Percentiles rank a stretch among this genome's conserved stretches.
phyloP scores from a whole-genome alignment of 2,329 filamentous ascomycete genomes.

The Ophiostoma sp. region DNA sequence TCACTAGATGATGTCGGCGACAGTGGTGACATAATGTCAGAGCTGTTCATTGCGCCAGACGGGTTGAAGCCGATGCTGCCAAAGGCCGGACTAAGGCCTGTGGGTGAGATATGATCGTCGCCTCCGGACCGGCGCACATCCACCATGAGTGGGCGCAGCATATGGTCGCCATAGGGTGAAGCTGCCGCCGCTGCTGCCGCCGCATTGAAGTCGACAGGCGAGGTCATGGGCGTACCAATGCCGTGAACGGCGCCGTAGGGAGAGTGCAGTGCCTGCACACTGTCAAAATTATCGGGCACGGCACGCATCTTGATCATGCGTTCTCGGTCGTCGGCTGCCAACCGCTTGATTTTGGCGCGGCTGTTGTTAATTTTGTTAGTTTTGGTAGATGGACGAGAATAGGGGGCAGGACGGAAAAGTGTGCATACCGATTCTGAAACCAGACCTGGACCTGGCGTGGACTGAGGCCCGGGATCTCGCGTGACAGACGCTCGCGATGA shows the following conservation, averaged over 20 bases:
- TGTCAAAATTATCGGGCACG: slow-evolving; percentile 65
- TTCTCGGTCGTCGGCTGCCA: slow-evolving; percentile 64
- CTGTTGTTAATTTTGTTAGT: slow-evolving; percentile 29
- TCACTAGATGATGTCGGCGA: slow-evolving; percentile 44
- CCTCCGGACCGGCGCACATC: not conserved
- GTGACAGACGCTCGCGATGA: slow-evolving; percentile 77
- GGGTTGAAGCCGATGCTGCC: slow-evolving; percentile 61
- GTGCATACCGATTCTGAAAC: slow-evolving; percentile 86
- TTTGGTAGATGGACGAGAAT: not conserved
- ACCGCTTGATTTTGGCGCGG: slow-evolving; percentile 65
- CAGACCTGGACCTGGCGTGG: slow-evolving; percentile 93
- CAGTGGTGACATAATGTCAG: slow-evolving; percentile 54
- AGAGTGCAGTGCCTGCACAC: slow-evolving; percentile 62
- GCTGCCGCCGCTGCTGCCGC: slow-evolving; percentile 24
- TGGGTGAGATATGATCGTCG: slow-evolving; percentile 48
- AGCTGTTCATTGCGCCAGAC: slow-evolving; percentile 40
- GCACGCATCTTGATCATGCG: slow-evolving; percentile 68
- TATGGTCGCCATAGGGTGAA: not conserved
- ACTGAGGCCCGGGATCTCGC: slow-evolving; percentile 86
- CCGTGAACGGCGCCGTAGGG: slow-evolving; percentile 58
- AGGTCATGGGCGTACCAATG: slow-evolving; percentile 44
- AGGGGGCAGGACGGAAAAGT: slow-evolving; percentile 30
- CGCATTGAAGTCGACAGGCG: slow-evolving; percentile 37
- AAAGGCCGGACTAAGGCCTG: slow-evolving; percentile 62
- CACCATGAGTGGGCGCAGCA: not conserved